Conservation (phyloP, 1,284 basidiomycete species). For the Boletus semigastroideus region DNA sequence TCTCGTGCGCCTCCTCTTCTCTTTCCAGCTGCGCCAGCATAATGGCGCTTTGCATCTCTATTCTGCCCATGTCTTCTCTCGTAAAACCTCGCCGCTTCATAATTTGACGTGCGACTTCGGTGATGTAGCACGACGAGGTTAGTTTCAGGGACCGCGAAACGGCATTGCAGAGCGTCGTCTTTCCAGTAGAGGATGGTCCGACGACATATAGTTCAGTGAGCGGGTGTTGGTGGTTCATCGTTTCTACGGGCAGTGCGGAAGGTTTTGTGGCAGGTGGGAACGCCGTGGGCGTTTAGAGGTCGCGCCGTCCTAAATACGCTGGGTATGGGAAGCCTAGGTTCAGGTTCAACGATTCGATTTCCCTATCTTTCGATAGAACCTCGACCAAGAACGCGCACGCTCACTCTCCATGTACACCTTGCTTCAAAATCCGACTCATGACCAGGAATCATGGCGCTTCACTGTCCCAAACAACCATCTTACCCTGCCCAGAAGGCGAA, state of each 20-base stretch:
- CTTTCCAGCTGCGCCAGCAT: slow-evolving; percentile 50
- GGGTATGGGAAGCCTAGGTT: background rate
- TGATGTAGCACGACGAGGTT: slow-evolving; percentile 41
- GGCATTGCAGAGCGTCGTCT: slow-evolving; percentile 61
- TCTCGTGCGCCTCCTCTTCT: slow-evolving; percentile 36
- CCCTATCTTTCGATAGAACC: slow-evolving; percentile 1
- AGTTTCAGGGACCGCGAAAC: slow-evolving; percentile 44
- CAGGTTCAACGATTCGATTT: slow-evolving; percentile 1
- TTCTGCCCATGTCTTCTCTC: slow-evolving; percentile 44
- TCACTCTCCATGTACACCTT: slow-evolving; percentile 35
- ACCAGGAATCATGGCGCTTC: slow-evolving; percentile 55
- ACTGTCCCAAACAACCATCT: slow-evolving; percentile 36
- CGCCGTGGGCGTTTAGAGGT: slow-evolving; percentile 3
- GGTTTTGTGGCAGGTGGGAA: slow-evolving; percentile 19
- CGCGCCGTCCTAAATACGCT: slow-evolving; percentile 17
- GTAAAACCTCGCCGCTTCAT: slow-evolving; percentile 53
- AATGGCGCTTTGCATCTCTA: slow-evolving; percentile 63
- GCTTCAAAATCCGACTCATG: slow-evolving; percentile 40
- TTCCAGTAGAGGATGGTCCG: slow-evolving; percentile 65
- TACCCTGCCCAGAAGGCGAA: slow-evolving; percentile 22
- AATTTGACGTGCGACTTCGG: slow-evolving; percentile 58
- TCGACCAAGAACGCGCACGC: background rate
- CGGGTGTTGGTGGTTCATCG: slow-evolving; percentile 13
- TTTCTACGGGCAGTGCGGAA: slow-evolving; percentile 7
- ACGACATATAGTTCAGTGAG: slow-evolving; percentile 43